These are phyloP conservation scores for Collybiopsis confluens DNA, from an alignment of 768 basidiomycete species.

Conservation along the genomic window DNA sequence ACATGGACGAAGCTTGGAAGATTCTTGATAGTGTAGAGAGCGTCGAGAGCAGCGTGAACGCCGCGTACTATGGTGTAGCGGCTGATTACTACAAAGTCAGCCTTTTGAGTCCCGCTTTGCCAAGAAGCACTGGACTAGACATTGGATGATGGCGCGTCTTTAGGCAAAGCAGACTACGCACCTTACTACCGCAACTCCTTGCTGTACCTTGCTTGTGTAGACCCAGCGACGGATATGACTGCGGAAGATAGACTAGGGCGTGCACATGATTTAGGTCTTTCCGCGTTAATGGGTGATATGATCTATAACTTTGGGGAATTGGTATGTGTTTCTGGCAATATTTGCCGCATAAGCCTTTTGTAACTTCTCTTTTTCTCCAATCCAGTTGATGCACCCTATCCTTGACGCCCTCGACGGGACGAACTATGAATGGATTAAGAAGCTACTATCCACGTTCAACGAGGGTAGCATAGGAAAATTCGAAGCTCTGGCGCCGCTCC, in stretches of 20 bases:
- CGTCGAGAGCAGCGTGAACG: slow-evolving; percentile 83
- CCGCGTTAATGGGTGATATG: slow-evolving; percentile 88
- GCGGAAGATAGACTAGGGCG: slow-evolving; percentile 73
- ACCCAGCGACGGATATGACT: slow-evolving; percentile 74
- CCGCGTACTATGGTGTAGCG: slow-evolving; percentile 88
- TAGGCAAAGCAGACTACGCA: slow-evolving; percentile 91
- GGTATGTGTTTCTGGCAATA: slow-evolving; percentile 39
- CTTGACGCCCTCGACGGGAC: slow-evolving; percentile 80
- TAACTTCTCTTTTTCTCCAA: background rate
- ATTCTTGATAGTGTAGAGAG: slow-evolving; percentile 66
- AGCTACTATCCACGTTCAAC: slow-evolving; percentile 92
- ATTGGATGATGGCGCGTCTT: too few relatives aligned
- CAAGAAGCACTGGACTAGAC: too few relatives aligned
- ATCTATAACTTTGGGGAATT: slow-evolving; percentile 99
- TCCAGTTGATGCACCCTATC: slow-evolving; percentile 94
- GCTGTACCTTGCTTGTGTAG: slow-evolving; percentile 93
- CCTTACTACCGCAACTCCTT: slow-evolving; percentile 94
- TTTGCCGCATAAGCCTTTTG: background rate
- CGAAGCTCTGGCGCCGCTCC: slow-evolving; percentile 82
- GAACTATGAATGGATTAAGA: slow-evolving; percentile 88
- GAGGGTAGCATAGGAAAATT: slow-evolving; percentile 97
- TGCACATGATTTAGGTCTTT: slow-evolving; percentile 89
- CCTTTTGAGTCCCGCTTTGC: too few relatives aligned
- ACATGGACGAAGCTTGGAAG: slow-evolving; percentile 83
- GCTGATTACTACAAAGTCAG: slow-evolving; percentile 94